phyloP scores from a whole-genome alignment of 2,329 filamentous ascomycete species.

The Xylaria sp. region DNA sequence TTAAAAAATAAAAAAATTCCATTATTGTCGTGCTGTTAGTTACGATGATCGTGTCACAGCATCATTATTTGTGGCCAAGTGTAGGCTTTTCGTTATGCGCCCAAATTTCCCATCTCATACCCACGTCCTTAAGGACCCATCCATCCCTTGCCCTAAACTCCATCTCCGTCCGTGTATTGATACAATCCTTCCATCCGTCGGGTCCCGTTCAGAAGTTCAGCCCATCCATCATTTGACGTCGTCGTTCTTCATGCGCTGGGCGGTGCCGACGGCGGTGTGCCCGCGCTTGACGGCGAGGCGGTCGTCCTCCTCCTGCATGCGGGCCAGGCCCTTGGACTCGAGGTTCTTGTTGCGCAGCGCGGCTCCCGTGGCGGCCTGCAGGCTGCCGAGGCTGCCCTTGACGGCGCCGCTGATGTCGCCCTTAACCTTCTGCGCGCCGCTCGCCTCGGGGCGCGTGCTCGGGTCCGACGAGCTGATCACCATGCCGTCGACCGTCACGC shows the following conservation, averaged over 20 bases:
- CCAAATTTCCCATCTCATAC: too few relatives aligned
- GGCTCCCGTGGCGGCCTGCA: conserved; percentile 27
- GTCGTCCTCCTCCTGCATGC: conserved; percentile 33
- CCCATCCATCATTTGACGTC: neutral
- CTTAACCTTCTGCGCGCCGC: conserved; percentile 29
- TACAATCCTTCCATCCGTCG: too few relatives aligned
- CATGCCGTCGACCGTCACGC: conserved; percentile 17
- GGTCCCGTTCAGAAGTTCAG: too few relatives aligned
- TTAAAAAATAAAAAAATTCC: too few relatives aligned
- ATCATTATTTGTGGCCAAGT: too few relatives aligned
- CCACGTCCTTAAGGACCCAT: too few relatives aligned
- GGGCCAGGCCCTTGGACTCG: conserved; percentile 26
- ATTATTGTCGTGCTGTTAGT: too few relatives aligned
- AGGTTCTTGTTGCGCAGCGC: conserved; percentile 24
- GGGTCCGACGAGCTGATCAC: conserved; percentile 25
- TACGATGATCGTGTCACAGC: too few relatives aligned
- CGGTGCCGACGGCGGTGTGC: conserved; percentile 27
- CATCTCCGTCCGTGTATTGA: too few relatives aligned
- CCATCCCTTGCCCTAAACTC: too few relatives aligned
- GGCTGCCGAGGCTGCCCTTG: conserved; percentile 24
- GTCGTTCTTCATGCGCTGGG: conserved; percentile 12
- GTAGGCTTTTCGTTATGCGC: too few relatives aligned
- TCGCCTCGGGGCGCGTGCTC: conserved; percentile 22
- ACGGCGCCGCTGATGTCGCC: conserved; percentile 29
- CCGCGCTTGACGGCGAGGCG: conserved; percentile 29